phyloP scores from a whole-genome alignment of 768 basidiomycete species.

The Filobasidium wieringae region DNA sequence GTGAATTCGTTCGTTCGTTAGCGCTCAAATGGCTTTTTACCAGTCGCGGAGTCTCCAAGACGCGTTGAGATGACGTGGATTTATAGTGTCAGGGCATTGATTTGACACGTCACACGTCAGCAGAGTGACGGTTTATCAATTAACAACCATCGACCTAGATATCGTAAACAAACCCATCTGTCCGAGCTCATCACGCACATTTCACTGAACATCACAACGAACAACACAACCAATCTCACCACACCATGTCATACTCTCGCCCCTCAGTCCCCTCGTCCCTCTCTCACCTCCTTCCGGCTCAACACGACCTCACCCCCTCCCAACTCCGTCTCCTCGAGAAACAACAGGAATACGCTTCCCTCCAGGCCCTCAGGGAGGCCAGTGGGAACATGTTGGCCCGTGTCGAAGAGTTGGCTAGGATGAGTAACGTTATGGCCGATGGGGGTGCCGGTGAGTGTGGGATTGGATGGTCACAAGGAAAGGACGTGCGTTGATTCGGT shows the following conservation, averaged over 20 bases:
- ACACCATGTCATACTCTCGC: slow-evolving; percentile 5
- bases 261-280: slow-evolving; percentile 2
- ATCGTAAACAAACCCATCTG: too few species aligned
- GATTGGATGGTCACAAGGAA: too few species aligned
- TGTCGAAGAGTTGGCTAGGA: slow-evolving; percentile 37
- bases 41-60: too few species aligned
- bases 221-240: neutral
- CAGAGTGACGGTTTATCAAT: too few species aligned
- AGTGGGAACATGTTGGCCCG: slow-evolving; percentile 27
- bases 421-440: slow-evolving; percentile 40
- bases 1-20: too few species aligned
- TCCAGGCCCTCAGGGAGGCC: slow-evolving; percentile 34
- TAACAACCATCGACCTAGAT: too few species aligned
- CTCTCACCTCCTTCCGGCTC: slow-evolving; percentile 3
- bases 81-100: too few species aligned
- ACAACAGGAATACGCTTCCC: slow-evolving; percentile 39
- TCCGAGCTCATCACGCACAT: too few species aligned
- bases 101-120: too few species aligned
- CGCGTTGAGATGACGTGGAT: too few species aligned
- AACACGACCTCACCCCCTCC: slow-evolving; percentile 22
- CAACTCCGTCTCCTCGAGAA: slow-evolving; percentile 35
- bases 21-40: too few species aligned
- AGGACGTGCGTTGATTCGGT: neutral
- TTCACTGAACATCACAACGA: too few species aligned
- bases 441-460: slow-evolving; percentile 40